These are phyloP conservation scores for Paramyrothecium sp. DNA, from an alignment of 2,329 filamentous ascomycete genomes.

Conservation along the genomic window DNA sequence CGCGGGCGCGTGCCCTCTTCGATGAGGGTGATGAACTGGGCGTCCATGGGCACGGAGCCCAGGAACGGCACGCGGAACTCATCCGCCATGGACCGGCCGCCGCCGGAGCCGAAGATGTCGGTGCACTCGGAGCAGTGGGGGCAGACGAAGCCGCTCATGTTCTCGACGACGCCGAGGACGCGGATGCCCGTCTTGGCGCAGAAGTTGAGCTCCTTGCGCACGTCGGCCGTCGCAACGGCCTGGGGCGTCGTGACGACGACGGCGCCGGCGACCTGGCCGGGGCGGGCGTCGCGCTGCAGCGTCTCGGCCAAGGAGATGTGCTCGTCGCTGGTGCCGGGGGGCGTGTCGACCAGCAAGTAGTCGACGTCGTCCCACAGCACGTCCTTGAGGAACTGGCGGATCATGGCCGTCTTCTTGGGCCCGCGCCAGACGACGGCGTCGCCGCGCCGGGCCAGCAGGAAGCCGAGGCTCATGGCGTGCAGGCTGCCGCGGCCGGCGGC, in stretches of 20 bases:
- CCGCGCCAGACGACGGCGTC: conserved; percentile 97
- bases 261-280: conserved; percentile 76
- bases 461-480: conserved; percentile 89
- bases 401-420: conserved; percentile 99
- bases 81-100: conserved; percentile 82
- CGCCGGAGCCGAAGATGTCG: conserved; percentile 89
- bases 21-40: conserved; percentile 83
- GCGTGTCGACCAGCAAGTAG: conserved; percentile 92
- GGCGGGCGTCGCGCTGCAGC: conserved; percentile 60
- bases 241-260: conserved; percentile 97
- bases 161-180: conserved; percentile 89
- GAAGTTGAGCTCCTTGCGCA: conserved; percentile 93
- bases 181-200: conserved; percentile 79
- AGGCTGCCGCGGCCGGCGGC: conserved; percentile 58
- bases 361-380: conserved; percentile 88
- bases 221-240: conserved; percentile 88
- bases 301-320: conserved; percentile 94
- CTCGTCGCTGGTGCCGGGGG: conserved; percentile 93
- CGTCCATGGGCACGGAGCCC: conserved; percentile 87
- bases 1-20: conserved; percentile 67
- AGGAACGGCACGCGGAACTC: conserved; percentile 84
- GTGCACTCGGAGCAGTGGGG: conserved; percentile 80
- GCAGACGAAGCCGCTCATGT: conserved; percentile 93
- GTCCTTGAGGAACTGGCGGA: conserved; percentile 90
- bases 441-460: conserved; percentile 77